A percentile compares a stretch with the other conserved stretches of the same genome.
These are phyloP conservation scores for Metschnikowia proteae DNA, from an alignment of 805 yeast species.

Conservation along the genomic window DNA sequence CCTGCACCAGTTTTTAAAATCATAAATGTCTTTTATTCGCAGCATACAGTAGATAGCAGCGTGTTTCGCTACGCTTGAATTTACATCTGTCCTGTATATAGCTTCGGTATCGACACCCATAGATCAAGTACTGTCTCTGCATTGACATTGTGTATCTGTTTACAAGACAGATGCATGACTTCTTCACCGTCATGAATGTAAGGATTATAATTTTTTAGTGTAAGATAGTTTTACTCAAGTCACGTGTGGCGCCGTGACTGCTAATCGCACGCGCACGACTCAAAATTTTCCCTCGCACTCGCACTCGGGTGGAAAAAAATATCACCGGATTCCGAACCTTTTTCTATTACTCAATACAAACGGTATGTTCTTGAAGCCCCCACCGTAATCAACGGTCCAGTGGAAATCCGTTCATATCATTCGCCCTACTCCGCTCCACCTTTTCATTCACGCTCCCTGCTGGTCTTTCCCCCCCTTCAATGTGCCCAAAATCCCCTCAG, in stretches of 20 bases:
- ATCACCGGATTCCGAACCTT: slow-evolving; percentile 4
- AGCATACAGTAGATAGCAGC: not conserved
- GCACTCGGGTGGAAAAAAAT: slow-evolving; percentile 9
- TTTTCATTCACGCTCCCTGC: too few relatives aligned
- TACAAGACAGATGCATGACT: too few relatives aligned
- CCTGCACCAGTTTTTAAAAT: not conserved
- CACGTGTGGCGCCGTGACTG: slow-evolving; percentile 20
- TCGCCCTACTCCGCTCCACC: slow-evolving; percentile 97
- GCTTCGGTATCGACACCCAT: too few relatives aligned
- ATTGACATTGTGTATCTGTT: too few relatives aligned
- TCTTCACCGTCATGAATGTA: too few relatives aligned
- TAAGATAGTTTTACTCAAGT: not conserved
- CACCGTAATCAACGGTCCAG: slow-evolving; percentile 34
- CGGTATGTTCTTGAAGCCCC: slow-evolving; percentile 13
- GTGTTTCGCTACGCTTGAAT: not conserved
- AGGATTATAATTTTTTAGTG: too few relatives aligned
- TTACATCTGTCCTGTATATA: not conserved
- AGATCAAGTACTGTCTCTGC: too few relatives aligned
- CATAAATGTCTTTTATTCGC: not conserved
- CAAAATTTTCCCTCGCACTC: slow-evolving; percentile 15
- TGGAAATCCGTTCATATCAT: slow-evolving; percentile 98
- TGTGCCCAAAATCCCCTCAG: too few relatives aligned
- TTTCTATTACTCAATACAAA: slow-evolving; percentile 12
- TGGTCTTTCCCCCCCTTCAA: too few relatives aligned
- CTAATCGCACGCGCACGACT: slow-evolving; percentile 14